Conservation (phyloP, 345 rosid genomes). For the thale cress (Arabidopsis thaliana) region DNA sequence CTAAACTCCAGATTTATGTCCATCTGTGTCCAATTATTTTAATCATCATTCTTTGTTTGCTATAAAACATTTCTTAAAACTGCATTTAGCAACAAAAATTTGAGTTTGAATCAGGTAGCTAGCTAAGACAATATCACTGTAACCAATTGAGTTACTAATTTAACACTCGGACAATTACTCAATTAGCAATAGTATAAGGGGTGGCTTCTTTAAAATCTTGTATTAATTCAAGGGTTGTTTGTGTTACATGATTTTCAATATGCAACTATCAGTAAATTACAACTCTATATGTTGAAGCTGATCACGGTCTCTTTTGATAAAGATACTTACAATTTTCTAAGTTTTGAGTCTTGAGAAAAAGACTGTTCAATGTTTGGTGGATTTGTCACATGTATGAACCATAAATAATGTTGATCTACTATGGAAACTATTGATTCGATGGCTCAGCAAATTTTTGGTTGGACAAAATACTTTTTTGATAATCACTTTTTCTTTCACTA, state of each 20-base stretch:
- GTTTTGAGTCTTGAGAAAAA: not conserved
- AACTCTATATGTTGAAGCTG: constrained; percentile 1
- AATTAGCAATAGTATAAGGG: not conserved
- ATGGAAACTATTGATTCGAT: constrained; percentile 26
- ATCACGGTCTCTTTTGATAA: not conserved
- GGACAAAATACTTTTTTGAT: constrained; percentile 30
- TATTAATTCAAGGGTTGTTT: not conserved
- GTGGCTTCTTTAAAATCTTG: constrained; percentile 3
- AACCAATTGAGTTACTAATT: not conserved
- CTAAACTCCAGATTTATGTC: constrained; percentile 44
- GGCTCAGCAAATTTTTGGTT: constrained; percentile 33
- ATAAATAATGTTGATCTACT: not conserved
- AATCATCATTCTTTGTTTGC: constrained; percentile 26
- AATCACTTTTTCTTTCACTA: constrained; percentile 33
- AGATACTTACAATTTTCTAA: not conserved
- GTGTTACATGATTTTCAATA: not conserved
- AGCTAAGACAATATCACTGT: not conserved
- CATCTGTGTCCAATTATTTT: constrained; percentile 39
- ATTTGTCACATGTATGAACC: not conserved
- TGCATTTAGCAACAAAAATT: constrained; percentile 8
- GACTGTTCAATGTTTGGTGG: constrained; percentile 8
- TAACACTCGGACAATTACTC: not conserved
- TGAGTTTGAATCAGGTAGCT: not conserved
- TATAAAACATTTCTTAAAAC: not conserved
- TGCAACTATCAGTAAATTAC: not conserved